Evolutionary conservation across 2,329 filamentous ascomycete genomes (phyloP), one percentile per base, ranked within the genome.

Genomic region (Fusarium goolgardi): DNA sequence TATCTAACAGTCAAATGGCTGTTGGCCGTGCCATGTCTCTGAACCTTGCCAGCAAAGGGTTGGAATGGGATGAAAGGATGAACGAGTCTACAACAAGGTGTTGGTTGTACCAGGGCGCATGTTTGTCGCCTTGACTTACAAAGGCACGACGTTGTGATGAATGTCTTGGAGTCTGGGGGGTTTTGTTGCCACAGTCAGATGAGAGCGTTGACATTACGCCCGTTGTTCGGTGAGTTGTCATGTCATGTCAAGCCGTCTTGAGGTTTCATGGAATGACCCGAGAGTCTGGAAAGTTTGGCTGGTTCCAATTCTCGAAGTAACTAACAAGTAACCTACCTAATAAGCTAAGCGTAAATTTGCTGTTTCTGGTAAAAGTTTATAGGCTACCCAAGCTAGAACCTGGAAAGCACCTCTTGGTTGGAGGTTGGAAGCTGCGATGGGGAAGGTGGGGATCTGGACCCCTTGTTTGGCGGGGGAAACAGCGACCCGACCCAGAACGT

Each of bases 191-290:
- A 50, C 32, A 50, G 23, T 39, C 18, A 50, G 41, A 25, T 55
- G 43, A 47, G 46, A 51, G 16, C 25, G 37, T 39, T 44, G 39
- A 13, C 40, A 57, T 45, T 63, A 32, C 59, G 59, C 50, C 58
- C 50, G 50, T 63, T 56, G 13, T 34, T 27, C 18, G 23, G 12
- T 27, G 25, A 32, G 35, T 40, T 20, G 34, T 59, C 45, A 52
- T 20, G 34, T 59, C 45, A 52, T 16, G 34, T 58, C 39, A 53
- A 47, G 40, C 23, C 25, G 45, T 20, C 34, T 25, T 25, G 52
- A 53, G 45, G 60, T 64, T 59, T 63, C 60, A 59, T 65, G 54
- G 60, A 65, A 49, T 59, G 46, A 43, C 60, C 61, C 61, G 60
- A 65, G 59, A 59, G n/a, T n/a, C 25, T 65, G 61, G 61, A 59